Base-by-base conservation (phyloP, 2,329 filamentous ascomycete species). In the Sporothrix brasiliensis region DNA sequence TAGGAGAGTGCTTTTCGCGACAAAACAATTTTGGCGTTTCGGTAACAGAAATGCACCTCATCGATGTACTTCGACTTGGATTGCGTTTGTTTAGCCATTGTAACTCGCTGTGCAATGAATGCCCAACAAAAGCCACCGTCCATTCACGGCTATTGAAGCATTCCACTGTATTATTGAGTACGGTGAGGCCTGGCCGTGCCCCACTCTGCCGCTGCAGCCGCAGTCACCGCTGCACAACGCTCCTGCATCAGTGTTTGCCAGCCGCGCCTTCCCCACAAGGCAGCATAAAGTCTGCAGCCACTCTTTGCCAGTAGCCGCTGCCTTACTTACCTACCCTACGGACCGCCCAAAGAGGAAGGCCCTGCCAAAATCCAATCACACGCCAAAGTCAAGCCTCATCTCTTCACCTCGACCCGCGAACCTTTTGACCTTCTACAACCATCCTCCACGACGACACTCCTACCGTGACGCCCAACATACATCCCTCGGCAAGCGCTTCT, bases 261-360 rank as follows among this genome's bases (percentile, higher is more conserved):
- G 63, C 63, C 47, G 63, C 47, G 63, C 47, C 63, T 66, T 66
- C 63, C 47, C 63, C 63, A 66, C 63, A 66, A 39, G 21, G 4
- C 41, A 58, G 39, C 27, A 50, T 65, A 14, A 13, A 44, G 13
- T 14, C 41, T 24, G 27, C 47, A 52, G 27, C 44, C 63, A 39
- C 47, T 47, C 13, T 44, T 44, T 66, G 39, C 58, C 58, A 63
- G 47, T 47, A 39, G 58, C 58, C 27, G 56, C 56, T 61, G 19
- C n/a, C 34, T 61, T 44, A 21, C 34, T 61, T 44, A 21, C 58
- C 39, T 34, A 27, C 58, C n/a, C n/a, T 39, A n/a, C 2, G 2
- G 14, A 3, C 0, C 39, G 19, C 39, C n/a, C 47, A 47, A 24
- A 63, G 6, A 41, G 58, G n/a, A 61, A n/a, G 56, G 34, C 58